Base-by-base conservation (phyloP, 23 red algal species). In the Gracilaria domingensis region DNA sequence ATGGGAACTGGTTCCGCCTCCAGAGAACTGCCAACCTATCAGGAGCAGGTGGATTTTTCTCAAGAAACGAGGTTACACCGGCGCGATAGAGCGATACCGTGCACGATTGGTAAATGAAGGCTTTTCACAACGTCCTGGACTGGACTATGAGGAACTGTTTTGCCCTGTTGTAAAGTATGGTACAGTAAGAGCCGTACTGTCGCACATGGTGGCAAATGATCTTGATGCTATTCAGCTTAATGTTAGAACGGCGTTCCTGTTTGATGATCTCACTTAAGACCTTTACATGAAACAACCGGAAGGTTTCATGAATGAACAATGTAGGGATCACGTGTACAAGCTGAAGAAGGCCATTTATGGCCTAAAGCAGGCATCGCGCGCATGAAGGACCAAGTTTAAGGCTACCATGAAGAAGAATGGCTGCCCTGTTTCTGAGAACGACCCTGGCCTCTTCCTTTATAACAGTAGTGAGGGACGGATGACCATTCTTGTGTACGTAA, bases 271-370 rank as follows among this genome's bases (percentile, higher is more conserved):
- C 28, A 11, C 48, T 29, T 49, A 82, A 57, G 0, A 82, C 16
- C 34, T 82, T 18, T 82, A 82, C 0, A 82, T 82, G 79, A 28
- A 25, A 7, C 79, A 58, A 12, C 79, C 79, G 5, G 51, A 59
- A 35, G 79, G 79, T 37, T 82, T 59, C 24, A 23, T 40, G 26
- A 57, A 16, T 12, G 24, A 16, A 16, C 23, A 32, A 56, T 61
- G 24, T 0, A n/a, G 28, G 28, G 48, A 65, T 29, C 54, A 59
- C 34, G 79, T 82, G 0, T 82, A 30, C 1, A 25, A 37, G 47
- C 30, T 82, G 51, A 14, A 59, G 2, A 56, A 61, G 6, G 51
- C 16, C 0, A 7, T 60, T 3, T 82, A 82, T 26, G 79, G 79
- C 0, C 53, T 82, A 23, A 82, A 82, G 21, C 79, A 82, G 8